phyloP scores from a whole-genome alignment of 495 filamentous ascomycete genomes.

The Paragyromitra xinjiangensis region DNA sequence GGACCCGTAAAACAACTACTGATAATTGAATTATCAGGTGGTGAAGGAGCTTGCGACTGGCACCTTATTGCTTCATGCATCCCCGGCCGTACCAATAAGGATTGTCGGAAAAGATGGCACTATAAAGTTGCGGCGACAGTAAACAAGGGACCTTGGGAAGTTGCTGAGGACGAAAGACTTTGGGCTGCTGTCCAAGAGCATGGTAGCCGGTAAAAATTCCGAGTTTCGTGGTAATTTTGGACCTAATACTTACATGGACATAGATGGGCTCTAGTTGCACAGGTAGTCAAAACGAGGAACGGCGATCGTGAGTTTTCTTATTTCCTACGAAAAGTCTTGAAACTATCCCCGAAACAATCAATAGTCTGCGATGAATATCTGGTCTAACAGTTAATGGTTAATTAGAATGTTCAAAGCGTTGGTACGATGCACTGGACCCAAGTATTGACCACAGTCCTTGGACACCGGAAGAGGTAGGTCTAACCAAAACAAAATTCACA shows the following conservation, averaged over 20 bases:
- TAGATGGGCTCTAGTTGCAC: conserved; percentile 51
- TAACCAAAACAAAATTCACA: conserved; percentile 3
- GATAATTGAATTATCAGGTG: conserved; percentile 33
- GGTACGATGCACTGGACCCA: conserved; percentile 60
- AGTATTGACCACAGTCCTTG: conserved; percentile 60
- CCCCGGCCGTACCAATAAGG: conserved; percentile 61
- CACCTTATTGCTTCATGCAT: conserved; percentile 59
- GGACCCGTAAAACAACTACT: conserved; percentile 5
- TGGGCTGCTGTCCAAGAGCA: conserved; percentile 58
- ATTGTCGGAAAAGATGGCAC: conserved; percentile 61
- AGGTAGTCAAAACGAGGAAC: conserved; percentile 56
- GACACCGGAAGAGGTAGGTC: conserved; percentile 59
- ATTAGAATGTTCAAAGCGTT: conserved; percentile 61
- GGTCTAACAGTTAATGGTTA: neutral
- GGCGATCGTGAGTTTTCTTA: conserved; percentile 57
- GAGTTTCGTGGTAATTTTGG: neutral
- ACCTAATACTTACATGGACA: conserved; percentile 10
- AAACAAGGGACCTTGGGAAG: conserved; percentile 61
- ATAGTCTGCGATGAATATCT: neutral
- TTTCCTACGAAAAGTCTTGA: neutral
- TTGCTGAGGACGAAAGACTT: conserved; percentile 59
- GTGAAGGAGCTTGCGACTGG: conserved; percentile 56
- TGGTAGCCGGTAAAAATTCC: conserved; percentile 54
- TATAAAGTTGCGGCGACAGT: conserved; percentile 61
- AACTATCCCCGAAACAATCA: neutral